phyloP scores from a whole-genome alignment of 2,329 filamentous ascomycete genomes.

The Hortaea werneckii region DNA sequence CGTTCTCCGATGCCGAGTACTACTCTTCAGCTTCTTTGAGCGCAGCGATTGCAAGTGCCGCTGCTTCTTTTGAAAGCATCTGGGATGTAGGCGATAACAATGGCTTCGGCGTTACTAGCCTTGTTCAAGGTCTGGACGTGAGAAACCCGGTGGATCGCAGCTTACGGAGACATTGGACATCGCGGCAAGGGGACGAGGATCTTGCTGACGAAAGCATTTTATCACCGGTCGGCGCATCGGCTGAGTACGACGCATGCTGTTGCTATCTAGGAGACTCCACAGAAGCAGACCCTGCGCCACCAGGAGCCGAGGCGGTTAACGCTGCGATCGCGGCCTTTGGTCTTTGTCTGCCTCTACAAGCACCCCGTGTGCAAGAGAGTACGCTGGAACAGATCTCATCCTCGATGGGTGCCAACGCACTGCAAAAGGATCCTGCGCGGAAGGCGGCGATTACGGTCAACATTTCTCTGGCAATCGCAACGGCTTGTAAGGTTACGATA shows the following conservation, averaged over 20 bases:
- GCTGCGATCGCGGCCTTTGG: conserved; percentile 89
- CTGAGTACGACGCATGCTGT: conserved; percentile 80
- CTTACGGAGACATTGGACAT: conserved; percentile 36
- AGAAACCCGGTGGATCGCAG: conserved; percentile 57
- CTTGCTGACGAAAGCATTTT: conserved; percentile 47
- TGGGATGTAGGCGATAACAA: conserved; percentile 95
- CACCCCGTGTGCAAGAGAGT: conserved; percentile 87
- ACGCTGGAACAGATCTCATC: conserved; percentile 89
- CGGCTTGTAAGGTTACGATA: conserved; percentile 71
- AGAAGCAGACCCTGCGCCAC: conserved; percentile 52
- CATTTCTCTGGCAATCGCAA: conserved; percentile 69
- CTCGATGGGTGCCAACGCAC: conserved; percentile 65
- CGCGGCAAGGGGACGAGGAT: conserved; percentile 50
- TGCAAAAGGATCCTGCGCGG: conserved; percentile 77
- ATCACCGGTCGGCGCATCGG: conserved; percentile 65
- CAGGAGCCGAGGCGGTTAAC: conserved; percentile 88
- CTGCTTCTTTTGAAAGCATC: conserved; percentile 80
- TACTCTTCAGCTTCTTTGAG: conserved; percentile 78
- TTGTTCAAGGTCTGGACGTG: conserved; percentile 68
- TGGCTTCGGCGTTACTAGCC: conserved; percentile 82
- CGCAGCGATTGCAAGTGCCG: conserved; percentile 81
- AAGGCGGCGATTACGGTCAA: conserved; percentile 90
- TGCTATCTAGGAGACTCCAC: conserved; percentile 53
- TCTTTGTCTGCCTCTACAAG: conserved; percentile 78
- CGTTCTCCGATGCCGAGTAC: conserved; percentile 87